These are phyloP conservation scores for Tetragonia tetragonoides DNA, from an alignment of 148 eudicot genomes.

Conservation along the genomic window DNA sequence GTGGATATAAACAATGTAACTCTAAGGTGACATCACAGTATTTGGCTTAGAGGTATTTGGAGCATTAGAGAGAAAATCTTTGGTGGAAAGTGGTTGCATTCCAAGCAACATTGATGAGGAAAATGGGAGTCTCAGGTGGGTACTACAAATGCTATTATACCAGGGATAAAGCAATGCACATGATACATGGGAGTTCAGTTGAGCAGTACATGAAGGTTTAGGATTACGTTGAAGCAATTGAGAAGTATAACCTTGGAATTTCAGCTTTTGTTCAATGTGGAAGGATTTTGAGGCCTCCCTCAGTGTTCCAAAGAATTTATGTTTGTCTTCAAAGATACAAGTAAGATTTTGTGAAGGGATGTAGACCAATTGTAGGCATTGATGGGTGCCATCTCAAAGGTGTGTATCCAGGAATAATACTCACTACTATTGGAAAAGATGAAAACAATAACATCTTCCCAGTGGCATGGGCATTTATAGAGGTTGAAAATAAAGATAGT, in stretches of 20 bases:
- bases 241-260: not conserved
- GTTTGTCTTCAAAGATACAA: not conserved
- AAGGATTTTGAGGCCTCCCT: not conserved
- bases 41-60: no score
- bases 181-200: not conserved
- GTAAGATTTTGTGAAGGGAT: not conserved
- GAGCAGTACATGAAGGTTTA: not conserved
- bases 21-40: no score
- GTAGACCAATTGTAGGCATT: constrained; percentile 4
- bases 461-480: not conserved
- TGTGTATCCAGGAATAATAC: not conserved
- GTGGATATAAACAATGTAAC: no score
- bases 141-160: no score
- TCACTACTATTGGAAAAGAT: not conserved
- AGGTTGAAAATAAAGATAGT: not conserved
- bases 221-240: not conserved
- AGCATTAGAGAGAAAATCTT: no score
- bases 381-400: constrained; percentile 8
- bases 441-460: constrained; percentile 7
- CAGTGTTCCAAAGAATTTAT: not conserved
- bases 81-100: no score
- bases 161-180: not conserved
- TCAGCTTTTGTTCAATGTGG: not conserved
- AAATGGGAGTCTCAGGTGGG: no score
- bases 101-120: no score